A percentile compares a stretch with the other conserved stretches of the same genome.
Evolutionary conservation across 2,329 filamentous ascomycete genomes (phyloP).

Genomic region (Rhytidhysteron rufulum): DNA sequence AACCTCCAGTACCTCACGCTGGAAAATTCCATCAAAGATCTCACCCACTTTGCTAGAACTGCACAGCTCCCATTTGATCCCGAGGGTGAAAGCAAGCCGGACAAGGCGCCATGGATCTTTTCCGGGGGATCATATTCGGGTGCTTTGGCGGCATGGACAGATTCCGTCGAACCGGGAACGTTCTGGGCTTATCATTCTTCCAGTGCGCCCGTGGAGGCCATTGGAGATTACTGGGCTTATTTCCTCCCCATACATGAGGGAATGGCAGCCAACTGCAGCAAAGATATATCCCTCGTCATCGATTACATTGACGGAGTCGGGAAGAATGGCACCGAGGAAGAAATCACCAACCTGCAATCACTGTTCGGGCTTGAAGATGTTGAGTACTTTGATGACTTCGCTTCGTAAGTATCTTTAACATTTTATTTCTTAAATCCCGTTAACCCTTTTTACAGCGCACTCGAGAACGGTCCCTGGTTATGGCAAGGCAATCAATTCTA

Average conservation of each 20-base stretch:
- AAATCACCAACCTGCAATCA: conserved; percentile 45
- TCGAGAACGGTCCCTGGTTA: conserved; percentile 54
- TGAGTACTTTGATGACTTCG: conserved; percentile 52
- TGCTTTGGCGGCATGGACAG: conserved; percentile 54
- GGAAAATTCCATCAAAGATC: conserved; percentile 51
- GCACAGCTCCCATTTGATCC: conserved; percentile 53
- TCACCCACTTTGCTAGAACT: conserved; percentile 52
- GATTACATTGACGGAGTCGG: conserved; percentile 44
- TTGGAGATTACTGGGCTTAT: conserved; percentile 55
- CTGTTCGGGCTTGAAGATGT: conserved; percentile 52
- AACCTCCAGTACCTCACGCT: conserved; percentile 54
- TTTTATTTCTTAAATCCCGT: no score
- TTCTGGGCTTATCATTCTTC: conserved; percentile 60
- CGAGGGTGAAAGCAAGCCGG: conserved; percentile 46
- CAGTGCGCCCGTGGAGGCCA: conserved; percentile 53
- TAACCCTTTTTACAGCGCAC: conserved; percentile 36
- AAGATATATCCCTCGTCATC: conserved; percentile 50
- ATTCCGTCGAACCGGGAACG: conserved; percentile 50
- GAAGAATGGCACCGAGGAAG: conserved; percentile 19
- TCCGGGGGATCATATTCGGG: conserved; percentile 56
- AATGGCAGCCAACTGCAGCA: conserved; percentile 58
- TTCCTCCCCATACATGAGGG: conserved; percentile 55
- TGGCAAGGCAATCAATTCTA: conserved; percentile 56
- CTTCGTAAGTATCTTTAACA: conserved; percentile 22
- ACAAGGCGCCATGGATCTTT: conserved; percentile 55